phyloP scores from a whole-genome alignment of 345 rosid species.

The Odontarrhena argentea region DNA sequence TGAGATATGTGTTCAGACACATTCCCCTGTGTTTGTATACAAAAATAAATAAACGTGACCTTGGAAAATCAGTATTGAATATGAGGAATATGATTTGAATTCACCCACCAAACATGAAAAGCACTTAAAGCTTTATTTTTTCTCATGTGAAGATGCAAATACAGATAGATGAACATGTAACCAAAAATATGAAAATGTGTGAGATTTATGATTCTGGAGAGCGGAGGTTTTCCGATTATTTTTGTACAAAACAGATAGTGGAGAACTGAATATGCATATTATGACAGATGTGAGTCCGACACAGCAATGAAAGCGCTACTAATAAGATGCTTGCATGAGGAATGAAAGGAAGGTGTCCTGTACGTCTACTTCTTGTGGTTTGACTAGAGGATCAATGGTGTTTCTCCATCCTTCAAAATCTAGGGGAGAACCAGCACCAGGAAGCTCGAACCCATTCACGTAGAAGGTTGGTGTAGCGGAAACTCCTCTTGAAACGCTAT shows the following conservation, averaged over 20 bases:
- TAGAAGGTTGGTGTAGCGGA: conserved; percentile 72
- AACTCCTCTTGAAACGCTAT: conserved; percentile 69
- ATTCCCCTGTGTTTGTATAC: no score
- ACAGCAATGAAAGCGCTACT: conserved; percentile 13
- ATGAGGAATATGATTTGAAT: no score
- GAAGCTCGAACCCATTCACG: conserved; percentile 71
- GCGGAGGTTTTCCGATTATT: not conserved
- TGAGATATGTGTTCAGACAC: no score
- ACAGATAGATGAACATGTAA: conserved; percentile 1
- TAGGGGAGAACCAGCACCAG: conserved; percentile 53
- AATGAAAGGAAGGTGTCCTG: conserved; percentile 37
- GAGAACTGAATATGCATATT: not conserved
- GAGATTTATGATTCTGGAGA: not conserved
- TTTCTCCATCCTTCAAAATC: conserved; percentile 64
- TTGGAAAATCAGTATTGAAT: no score
- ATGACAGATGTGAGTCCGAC: not conserved
- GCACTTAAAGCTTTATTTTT: no score
- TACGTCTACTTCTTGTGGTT: conserved; percentile 33
- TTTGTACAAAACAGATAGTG: not conserved
- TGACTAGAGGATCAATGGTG: conserved; percentile 61
- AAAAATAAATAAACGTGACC: no score
- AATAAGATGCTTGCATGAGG: conserved; percentile 37
- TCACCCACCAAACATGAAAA: no score
- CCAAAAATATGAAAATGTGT: not conserved
- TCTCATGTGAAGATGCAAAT: not conserved